Evolutionary conservation across 2,329 filamentous ascomycete genomes (phyloP).

Genomic region (Talaromyces amestolkiae): DNA sequence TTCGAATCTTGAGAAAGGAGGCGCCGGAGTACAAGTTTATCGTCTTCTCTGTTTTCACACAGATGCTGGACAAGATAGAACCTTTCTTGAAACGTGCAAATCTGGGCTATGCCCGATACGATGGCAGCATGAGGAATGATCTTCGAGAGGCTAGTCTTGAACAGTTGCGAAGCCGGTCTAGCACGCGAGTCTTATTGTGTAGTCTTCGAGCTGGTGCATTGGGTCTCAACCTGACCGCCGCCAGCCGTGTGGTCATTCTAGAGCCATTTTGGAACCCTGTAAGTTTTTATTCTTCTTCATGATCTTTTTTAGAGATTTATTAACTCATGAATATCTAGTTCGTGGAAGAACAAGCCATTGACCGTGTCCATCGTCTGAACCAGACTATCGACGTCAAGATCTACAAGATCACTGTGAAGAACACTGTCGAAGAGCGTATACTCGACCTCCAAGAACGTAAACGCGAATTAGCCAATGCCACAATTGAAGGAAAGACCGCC

Average conservation of each 20-base stretch:
- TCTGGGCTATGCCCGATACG: constrained; percentile 83
- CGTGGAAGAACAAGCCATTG: constrained; percentile 97
- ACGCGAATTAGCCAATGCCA: constrained; percentile 81
- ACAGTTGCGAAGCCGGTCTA: constrained; percentile 69
- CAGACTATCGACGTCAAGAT: constrained; percentile 93
- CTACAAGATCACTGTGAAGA: constrained; percentile 85
- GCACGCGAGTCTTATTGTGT: constrained; percentile 81
- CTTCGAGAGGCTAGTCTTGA: constrained; percentile 81
- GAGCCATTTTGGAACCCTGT: constrained; percentile 98
- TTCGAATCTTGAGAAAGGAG: constrained; percentile 77
- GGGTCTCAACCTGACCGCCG: constrained; percentile 90
- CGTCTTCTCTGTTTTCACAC: constrained; percentile 97
- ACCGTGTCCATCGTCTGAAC: constrained; percentile 96
- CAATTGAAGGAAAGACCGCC: constrained; percentile 76
- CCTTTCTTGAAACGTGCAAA: constrained; percentile 76
- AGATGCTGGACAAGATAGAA: constrained; percentile 94
- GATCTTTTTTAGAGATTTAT: background rate
- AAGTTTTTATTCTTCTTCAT: constrained; percentile 36
- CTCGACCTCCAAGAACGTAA: constrained; percentile 94
- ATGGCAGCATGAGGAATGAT: constrained; percentile 93
- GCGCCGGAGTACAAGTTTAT: constrained; percentile 88
- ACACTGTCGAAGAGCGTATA: constrained; percentile 90
- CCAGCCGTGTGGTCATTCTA: constrained; percentile 87
- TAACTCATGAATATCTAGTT: constrained; percentile 56
- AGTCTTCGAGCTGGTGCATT: constrained; percentile 91